Conservation (phyloP, 2,329 filamentous ascomycete genomes). For the Sarocladium kiliense region DNA sequence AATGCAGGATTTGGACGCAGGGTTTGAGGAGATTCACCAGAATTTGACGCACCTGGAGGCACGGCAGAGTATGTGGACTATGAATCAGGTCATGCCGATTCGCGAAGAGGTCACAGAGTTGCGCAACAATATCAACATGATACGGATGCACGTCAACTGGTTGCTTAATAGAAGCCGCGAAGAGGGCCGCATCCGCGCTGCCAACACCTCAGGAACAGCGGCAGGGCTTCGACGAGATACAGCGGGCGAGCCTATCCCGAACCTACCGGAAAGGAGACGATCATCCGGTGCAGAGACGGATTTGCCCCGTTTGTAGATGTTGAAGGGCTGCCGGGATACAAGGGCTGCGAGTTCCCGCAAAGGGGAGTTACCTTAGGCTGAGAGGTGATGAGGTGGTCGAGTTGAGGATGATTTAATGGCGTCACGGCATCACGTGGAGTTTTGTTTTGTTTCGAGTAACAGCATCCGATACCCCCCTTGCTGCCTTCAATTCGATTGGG, state of each 20-base stretch:
- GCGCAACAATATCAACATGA: conserved; percentile 50
- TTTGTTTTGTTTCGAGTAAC: not conserved
- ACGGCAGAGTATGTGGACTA: conserved; percentile 54
- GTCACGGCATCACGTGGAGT: not conserved
- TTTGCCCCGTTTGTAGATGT: conserved; percentile 22
- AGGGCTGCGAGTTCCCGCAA: too few species aligned
- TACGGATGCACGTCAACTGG: conserved; percentile 56
- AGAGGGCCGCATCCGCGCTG: conserved; percentile 35
- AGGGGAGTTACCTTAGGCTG: too few species aligned
- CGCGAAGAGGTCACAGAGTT: conserved; percentile 59
- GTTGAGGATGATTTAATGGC: not conserved
- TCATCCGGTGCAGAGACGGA: conserved; percentile 33
- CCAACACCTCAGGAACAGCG: conserved; percentile 27
- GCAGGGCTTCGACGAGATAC: conserved; percentile 24
- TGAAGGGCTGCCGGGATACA: too few species aligned
- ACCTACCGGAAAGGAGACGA: conserved; percentile 29
- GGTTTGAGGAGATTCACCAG: conserved; percentile 52
- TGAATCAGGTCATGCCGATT: conserved; percentile 57
- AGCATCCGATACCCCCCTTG: not conserved
- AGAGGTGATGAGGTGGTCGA: not conserved
- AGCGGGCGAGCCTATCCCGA: conserved; percentile 17
- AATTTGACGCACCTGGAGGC: conserved; percentile 54
- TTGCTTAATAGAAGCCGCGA: conserved; percentile 48
- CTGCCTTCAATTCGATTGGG: not conserved
- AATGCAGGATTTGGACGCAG: conserved; percentile 37